Evolutionary conservation across 2,329 filamentous ascomycete species (phyloP).

Genomic region (Dothistroma septosporum): DNA sequence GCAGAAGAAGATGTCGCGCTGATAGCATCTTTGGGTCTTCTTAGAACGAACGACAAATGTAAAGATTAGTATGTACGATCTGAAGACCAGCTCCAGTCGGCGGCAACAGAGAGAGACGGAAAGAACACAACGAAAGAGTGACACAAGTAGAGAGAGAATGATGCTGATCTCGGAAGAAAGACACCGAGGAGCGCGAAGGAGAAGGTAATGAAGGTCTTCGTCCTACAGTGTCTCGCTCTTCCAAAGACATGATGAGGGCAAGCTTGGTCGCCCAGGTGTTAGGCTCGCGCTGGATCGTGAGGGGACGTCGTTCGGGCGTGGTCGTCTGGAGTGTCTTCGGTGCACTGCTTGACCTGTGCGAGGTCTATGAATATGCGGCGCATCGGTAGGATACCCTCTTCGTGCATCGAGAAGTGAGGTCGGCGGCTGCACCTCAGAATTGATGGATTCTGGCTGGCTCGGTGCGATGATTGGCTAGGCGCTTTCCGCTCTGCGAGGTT

Average conservation of each 20-base stretch:
- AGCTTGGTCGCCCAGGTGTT: background rate
- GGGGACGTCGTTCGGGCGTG: background rate
- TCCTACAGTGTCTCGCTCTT: constrained; percentile 3
- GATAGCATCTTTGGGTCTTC: constrained; percentile 10
- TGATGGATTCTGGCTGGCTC: background rate
- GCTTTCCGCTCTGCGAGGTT: background rate
- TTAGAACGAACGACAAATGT: background rate
- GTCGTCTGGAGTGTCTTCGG: background rate
- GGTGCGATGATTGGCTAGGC: constrained; percentile 2
- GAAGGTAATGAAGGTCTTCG: constrained; percentile 4
- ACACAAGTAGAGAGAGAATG: constrained; percentile 9
- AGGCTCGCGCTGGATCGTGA: constrained; percentile 3
- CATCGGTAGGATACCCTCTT: constrained; percentile 19
- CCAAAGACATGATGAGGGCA: constrained; percentile 4
- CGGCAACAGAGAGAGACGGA: constrained; percentile 14
- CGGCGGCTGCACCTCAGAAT: constrained; percentile 8
- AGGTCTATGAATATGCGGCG: constrained; percentile 22
- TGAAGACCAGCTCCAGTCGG: constrained; percentile 31
- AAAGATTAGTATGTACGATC: constrained; percentile 17
- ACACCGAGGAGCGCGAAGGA: constrained; percentile 5
- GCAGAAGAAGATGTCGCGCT: constrained; percentile 10
- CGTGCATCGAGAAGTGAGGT: constrained; percentile 12
- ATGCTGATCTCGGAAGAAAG: background rate
- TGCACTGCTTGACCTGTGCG: constrained; percentile 19
- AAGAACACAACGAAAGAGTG: constrained; percentile 15